Evolutionary conservation across 345 rosid genomes (phyloP).

Genomic region (Bruguiera sexangula): DNA sequence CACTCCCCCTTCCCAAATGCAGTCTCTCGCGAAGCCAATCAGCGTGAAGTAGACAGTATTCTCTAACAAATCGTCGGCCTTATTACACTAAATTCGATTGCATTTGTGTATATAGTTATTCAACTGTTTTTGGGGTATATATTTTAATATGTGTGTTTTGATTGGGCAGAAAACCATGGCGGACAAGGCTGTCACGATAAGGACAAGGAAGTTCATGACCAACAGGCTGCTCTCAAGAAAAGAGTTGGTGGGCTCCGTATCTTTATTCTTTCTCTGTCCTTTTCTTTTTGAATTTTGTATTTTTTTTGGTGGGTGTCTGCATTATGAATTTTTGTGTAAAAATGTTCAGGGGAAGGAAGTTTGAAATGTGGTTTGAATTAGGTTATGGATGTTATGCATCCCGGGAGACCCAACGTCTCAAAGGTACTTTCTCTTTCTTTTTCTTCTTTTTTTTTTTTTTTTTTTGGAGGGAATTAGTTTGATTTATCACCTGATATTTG

Average conservation of each 20-base stretch:
- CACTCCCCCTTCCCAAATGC: neutral
- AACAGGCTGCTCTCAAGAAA: conserved; percentile 55
- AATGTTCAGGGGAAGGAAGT: neutral
- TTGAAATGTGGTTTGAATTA: conserved; percentile 12
- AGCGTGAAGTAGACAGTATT: neutral
- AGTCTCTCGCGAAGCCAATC: neutral
- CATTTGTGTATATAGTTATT: neutral
- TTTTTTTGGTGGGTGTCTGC: neutral
- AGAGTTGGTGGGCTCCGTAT: conserved; percentile 37
- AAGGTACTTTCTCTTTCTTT: conserved; percentile 43
- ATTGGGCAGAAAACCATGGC: conserved; percentile 29
- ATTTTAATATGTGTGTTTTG: neutral
- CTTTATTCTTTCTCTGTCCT: no score
- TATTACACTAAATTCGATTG: neutral
- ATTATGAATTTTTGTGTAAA: neutral
- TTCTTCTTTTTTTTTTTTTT: neutral
- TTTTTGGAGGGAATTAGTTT: neutral
- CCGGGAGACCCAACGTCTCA: conserved; percentile 84
- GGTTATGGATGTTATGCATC: conserved; percentile 95
- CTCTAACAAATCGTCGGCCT: neutral
- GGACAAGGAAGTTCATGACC: conserved; percentile 56
- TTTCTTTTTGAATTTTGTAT: neutral
- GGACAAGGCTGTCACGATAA: conserved; percentile 49
- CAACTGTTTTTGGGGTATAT: neutral
- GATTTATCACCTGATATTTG: neutral